These are phyloP conservation scores for Boletellus deceptivus DNA, from an alignment of 1,284 basidiomycete species.

Conservation along the genomic window DNA sequence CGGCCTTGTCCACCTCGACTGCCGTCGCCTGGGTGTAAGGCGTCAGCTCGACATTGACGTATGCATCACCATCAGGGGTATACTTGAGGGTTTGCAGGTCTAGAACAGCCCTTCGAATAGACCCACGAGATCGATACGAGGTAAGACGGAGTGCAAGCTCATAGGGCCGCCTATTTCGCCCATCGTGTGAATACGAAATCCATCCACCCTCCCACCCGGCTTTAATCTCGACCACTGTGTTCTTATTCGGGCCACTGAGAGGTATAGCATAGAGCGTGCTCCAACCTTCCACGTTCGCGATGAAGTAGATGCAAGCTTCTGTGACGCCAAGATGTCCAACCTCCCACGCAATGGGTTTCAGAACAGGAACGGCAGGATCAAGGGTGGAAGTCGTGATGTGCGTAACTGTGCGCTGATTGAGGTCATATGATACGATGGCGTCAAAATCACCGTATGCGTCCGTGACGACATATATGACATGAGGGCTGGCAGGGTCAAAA, in stretches of 20 bases:
- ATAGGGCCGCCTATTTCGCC: constrained; percentile 30
- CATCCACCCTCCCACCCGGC: constrained; percentile 33
- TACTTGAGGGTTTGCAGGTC: constrained; percentile 16
- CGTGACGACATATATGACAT: constrained; percentile 32
- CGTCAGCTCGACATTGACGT: constrained; percentile 22
- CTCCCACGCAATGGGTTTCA: constrained; percentile 34
- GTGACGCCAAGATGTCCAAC: constrained; percentile 27
- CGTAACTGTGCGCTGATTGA: constrained; percentile 24
- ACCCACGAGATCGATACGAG: constrained; percentile 31
- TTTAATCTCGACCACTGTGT: constrained; percentile 32
- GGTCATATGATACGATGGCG: constrained; percentile 34
- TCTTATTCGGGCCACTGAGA: constrained; percentile 26
- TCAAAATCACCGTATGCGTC: constrained; percentile 37
- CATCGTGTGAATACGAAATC: constrained; percentile 29
- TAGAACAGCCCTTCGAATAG: constrained; percentile 24
- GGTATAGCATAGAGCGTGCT: constrained; percentile 32
- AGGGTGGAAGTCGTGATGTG: constrained; percentile 36
- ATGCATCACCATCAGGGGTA: constrained; percentile 16
- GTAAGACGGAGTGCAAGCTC: constrained; percentile 31
- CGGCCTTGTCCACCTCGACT: constrained; percentile 20
- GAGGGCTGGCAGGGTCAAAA: constrained; percentile 23
- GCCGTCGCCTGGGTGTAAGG: constrained; percentile 32
- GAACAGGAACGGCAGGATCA: constrained; percentile 22
- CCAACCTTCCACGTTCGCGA: constrained; percentile 40
- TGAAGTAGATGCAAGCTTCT: constrained; percentile 27